Evolutionary conservation across 179 eudicot species (phyloP).

Genomic region (Patellifolia procumbens): DNA sequence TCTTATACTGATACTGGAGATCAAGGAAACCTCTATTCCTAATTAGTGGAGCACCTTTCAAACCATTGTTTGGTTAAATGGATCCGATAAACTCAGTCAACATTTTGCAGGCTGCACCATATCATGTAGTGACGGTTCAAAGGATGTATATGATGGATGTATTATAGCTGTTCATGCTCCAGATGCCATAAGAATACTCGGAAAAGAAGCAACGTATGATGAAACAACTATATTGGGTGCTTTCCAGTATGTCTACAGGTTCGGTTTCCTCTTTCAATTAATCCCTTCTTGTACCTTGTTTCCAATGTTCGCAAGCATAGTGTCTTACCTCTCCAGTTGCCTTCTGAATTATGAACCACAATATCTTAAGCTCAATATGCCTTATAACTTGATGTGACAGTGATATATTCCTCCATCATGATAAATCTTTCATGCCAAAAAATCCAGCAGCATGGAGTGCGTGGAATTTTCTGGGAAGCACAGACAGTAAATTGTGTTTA

Average conservation of each 20-base stretch:
- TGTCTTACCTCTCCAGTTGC: background rate
- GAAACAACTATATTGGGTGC: slow-evolving; percentile 83
- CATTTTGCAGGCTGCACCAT: slow-evolving; percentile 59
- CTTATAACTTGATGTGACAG: slow-evolving; percentile 52
- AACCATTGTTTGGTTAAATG: too few relatives aligned
- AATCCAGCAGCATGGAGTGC: slow-evolving; percentile 96
- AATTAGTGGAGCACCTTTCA: background rate
- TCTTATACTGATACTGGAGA: background rate
- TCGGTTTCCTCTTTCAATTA: background rate
- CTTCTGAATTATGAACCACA: background rate
- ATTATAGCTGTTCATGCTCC: slow-evolving; percentile 84
- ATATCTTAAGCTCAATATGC: background rate
- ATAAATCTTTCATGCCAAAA: slow-evolving; percentile 77
- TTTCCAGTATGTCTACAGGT: slow-evolving; percentile 88
- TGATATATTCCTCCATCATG: slow-evolving; percentile 87
- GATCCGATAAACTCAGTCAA: background rate
- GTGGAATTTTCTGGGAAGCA: slow-evolving; percentile 84
- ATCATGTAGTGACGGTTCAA: slow-evolving; percentile 53
- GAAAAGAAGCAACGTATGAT: slow-evolving; percentile 69
- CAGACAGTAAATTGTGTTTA: slow-evolving; percentile 59
- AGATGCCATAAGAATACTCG: slow-evolving; percentile 68
- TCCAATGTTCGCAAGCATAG: too few relatives aligned
- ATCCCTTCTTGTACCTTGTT: too few relatives aligned
- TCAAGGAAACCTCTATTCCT: background rate
- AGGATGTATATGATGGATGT: slow-evolving; percentile 63